These are phyloP conservation scores for Xylaria sp. DNA, from an alignment of 2,329 filamentous ascomycete genomes.

Conservation along the genomic window DNA sequence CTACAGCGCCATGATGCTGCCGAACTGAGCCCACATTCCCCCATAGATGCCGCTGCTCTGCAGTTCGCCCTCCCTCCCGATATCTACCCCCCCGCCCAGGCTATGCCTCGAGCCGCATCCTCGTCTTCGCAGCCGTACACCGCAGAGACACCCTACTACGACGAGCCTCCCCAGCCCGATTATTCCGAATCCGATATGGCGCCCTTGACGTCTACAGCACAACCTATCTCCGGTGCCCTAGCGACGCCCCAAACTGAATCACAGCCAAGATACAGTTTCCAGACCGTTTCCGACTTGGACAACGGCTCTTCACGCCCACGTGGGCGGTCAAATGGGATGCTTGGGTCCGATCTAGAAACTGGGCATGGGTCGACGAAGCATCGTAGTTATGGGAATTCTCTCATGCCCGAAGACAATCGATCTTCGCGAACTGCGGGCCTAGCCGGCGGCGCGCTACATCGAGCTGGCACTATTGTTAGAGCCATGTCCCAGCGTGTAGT, in stretches of 20 bases:
- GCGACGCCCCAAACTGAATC: constrained; percentile 44
- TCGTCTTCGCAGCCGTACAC: constrained; percentile 37
- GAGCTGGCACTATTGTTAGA: constrained; percentile 75
- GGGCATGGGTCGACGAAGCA: constrained; percentile 54
- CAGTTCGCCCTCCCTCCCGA: constrained; percentile 59
- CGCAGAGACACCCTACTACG: constrained; percentile 45
- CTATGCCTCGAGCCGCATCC: constrained; percentile 33
- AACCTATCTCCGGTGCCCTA: constrained; percentile 57
- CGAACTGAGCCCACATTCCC: constrained; percentile 46
- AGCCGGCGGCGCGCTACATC: constrained; percentile 64
- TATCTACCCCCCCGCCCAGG: constrained; percentile 41
- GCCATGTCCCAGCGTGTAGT: constrained; percentile 97
- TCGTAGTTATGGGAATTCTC: constrained; percentile 60
- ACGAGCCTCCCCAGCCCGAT: constrained; percentile 43
- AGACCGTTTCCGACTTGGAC: constrained; percentile 55
- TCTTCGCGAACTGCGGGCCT: constrained; percentile 66
- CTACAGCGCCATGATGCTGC: constrained; percentile 40
- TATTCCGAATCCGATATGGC: constrained; percentile 60
- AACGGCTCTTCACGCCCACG: constrained; percentile 53
- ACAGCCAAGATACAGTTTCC: constrained; percentile 57
- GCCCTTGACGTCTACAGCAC: constrained; percentile 58
- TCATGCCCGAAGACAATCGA: constrained; percentile 54
- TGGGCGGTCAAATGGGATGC: constrained; percentile 54
- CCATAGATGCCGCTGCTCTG: constrained; percentile 56
- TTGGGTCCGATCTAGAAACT: constrained; percentile 60